These are phyloP conservation scores for Sanghuangporus baumii DNA, from an alignment of 1,284 basidiomycete genomes.

Conservation along the genomic window DNA sequence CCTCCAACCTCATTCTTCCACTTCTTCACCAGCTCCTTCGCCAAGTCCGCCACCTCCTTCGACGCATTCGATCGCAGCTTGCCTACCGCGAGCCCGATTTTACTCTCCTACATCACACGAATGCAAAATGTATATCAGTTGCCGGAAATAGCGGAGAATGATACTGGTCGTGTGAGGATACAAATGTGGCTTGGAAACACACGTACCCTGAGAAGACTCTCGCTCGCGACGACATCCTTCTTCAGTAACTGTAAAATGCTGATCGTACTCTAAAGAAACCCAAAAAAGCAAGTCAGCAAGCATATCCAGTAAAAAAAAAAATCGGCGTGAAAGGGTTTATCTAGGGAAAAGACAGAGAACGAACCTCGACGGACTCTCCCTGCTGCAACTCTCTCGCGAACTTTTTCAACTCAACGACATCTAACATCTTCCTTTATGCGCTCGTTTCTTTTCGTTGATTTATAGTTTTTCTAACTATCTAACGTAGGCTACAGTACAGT, in stretches of 20 bases:
- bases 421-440: slow-evolving; percentile 27
- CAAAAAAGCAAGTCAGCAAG: slow-evolving; percentile 18
- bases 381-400: slow-evolving; percentile 74
- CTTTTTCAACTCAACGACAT: slow-evolving; percentile 63
- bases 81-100: slow-evolving; percentile 88
- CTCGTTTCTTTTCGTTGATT: not conserved
- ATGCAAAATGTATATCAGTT: slow-evolving; percentile 8
- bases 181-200: slow-evolving; percentile 22
- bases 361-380: slow-evolving; percentile 55
- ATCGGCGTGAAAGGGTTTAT: slow-evolving; percentile 33
- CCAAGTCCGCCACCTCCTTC: slow-evolving; percentile 73
- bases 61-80: slow-evolving; percentile 77
- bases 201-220: slow-evolving; percentile 83
- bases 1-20: slow-evolving; percentile 87
- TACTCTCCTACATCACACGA: slow-evolving; percentile 62
- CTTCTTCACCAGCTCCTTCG: slow-evolving; percentile 90
- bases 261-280: slow-evolving; percentile 57
- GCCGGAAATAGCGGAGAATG: not conserved
- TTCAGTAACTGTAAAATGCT: slow-evolving; percentile 71
- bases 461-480: not conserved
- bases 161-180: not conserved
- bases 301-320: slow-evolving; percentile 23
- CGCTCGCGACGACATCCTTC: slow-evolving; percentile 76
- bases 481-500: slow-evolving; percentile 5
- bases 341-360: slow-evolving; percentile 35